Base-by-base conservation (phyloP, 1,284 basidiomycete genomes). In the Lignosus rhinocerotis region DNA sequence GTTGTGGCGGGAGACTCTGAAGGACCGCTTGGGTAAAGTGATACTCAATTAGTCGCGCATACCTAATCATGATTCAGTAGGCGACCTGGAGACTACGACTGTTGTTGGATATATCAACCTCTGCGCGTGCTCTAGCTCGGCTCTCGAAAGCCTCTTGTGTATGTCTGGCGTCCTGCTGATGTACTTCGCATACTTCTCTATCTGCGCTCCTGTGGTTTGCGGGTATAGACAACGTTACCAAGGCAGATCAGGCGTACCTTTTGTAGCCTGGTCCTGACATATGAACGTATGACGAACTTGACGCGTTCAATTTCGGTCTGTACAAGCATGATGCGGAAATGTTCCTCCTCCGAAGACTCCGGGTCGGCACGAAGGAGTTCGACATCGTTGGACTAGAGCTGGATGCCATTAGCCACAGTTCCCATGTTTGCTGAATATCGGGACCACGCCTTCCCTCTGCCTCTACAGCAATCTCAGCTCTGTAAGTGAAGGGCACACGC, bases 291-390 rank as follows among this genome's bases (percentile, higher is more conserved):
- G 58, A 96, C 83, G 69, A 93, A 97, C 74, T 94, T 94, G 67
- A 93, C 90, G 43, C 94, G 84, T 72, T 97, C 94, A 68, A 95
- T 86, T 74, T 97, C 94, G 0, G 92, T 94, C 74, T 95, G 92
- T 0, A 93, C 94, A 47, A 96, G 86, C 77, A 93, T 88, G 43
- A 95, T 90, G 62, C 93, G 82, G 65, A 94, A 90, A 69, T 97
- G 93, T 64, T 96, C 94, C 62, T 96, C 93, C 68, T 95, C 92
- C 1, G 87, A 90, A 1, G 91, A 88, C 38, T 85, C 80, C 0
- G 90, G 89, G 70, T 95, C 92, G 30, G 85, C 83, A 6, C 88
- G 81, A 25, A 96, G 75, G 17, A 87, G 73, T 64, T 88, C 85
- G 0, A 90, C 85, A 30, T 70, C 63, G 53, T 65, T 63, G 53